Base-by-base conservation (phyloP, 345 rosid genomes). In the Lumnitzera racemosa region DNA sequence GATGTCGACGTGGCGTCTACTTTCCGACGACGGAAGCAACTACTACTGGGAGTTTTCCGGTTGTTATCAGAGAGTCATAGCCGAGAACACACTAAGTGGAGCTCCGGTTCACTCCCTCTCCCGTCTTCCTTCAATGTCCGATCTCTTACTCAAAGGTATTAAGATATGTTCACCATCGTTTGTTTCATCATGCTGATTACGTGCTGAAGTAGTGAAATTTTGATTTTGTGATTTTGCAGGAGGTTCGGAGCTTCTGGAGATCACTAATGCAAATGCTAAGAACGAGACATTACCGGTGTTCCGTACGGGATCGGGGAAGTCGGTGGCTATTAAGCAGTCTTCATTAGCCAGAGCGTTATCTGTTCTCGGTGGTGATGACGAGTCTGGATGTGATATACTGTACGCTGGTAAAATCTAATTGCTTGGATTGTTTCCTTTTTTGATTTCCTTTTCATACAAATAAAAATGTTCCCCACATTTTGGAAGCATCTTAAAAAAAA, bases 1-100 rank as follows among this genome's bases (percentile, higher is more conserved):
- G 65, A 92, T 92, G 98, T 84, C 96, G 43, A 70, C 90, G 71
- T 88, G 96, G 96, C 72, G 78, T 60, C 66, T 86, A 2, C 70
- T 71, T 70, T 55, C 89, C 67, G 83, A 78, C 67, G 61, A 79
- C 58, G 78, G 76, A 48, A 75, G 70, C 29, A 59, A 67, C 53
- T 75, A 77, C 67, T 86, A 76, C 47, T 90, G 97, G 99, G 83
- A 88, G 66, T 49, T 31, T 2, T 64, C 86, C 58, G 83, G 82
- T 47, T 65, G 67, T 51, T 20, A 72, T 14, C 15, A 69, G 41
- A 70, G 17, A 7, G 43, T 68, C 23, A 59, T 65, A 57, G 55
- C 70, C 5, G 58, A 25, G 16, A 41, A 10, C 53, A 77, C 49
- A 49, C 55, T 53, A 7, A 63, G 59, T 17, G 71, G 60, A 24